Evolutionary conservation across 1,284 basidiomycete genomes (phyloP).

Genomic region (Marasmius fiardii): DNA sequence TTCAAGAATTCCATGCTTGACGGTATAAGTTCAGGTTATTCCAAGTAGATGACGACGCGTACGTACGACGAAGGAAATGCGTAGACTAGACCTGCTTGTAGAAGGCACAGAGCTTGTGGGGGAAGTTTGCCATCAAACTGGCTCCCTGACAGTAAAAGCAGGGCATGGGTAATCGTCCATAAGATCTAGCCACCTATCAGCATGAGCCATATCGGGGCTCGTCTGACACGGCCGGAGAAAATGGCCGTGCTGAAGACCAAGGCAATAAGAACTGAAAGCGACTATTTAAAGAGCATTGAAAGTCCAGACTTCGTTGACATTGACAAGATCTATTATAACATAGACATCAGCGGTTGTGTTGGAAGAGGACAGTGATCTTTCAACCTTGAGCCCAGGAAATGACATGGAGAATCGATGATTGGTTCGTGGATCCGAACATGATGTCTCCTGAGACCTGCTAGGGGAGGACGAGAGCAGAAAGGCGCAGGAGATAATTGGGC

Average conservation of each 20-base stretch:
- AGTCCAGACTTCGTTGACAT: not conserved
- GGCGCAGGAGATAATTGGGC: no score
- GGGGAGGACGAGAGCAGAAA: no score
- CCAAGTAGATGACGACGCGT: not conserved
- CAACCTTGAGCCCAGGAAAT: no score
- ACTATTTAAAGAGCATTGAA: slow-evolving; percentile 5
- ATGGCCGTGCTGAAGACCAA: not conserved
- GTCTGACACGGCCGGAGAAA: not conserved
- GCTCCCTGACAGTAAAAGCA: slow-evolving; percentile 20
- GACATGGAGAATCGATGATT: no score
- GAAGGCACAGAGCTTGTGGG: slow-evolving; percentile 18
- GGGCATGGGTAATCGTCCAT: slow-evolving; percentile 20
- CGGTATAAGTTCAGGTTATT: no score
- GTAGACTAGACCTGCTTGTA: slow-evolving; percentile 24
- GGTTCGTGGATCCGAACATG: no score
- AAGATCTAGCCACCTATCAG: slow-evolving; percentile 16
- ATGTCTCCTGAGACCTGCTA: no score
- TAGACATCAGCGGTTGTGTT: no score
- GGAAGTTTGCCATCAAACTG: slow-evolving; percentile 22
- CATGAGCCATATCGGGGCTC: slow-evolving; percentile 2
- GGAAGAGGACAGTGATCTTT: no score
- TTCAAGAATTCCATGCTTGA: slow-evolving; percentile 7
- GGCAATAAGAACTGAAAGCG: not conserved
- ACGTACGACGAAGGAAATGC: slow-evolving; percentile 15
- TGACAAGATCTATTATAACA: not conserved